Percentiles rank a stretch among this genome's conserved stretches.
These are phyloP conservation scores for Globisporangium lucens DNA, from an alignment of 352 stramenopile genomes.

Conservation along the genomic window DNA sequence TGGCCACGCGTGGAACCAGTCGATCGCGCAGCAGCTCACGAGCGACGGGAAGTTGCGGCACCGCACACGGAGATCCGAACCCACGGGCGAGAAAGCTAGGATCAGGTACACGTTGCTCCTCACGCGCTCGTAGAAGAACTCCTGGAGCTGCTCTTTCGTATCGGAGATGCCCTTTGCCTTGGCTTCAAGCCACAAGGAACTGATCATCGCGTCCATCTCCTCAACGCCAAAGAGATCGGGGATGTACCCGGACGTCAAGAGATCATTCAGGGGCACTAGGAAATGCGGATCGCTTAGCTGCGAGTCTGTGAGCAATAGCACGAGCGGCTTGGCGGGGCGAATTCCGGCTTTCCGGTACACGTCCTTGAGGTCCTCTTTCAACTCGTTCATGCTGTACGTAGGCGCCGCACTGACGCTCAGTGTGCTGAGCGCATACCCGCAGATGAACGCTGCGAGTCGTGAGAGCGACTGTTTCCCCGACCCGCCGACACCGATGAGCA, in stretches of 20 bases:
- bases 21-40: slow-evolving; percentile 68
- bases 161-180: slow-evolving; percentile 86
- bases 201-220: slow-evolving; percentile 87
- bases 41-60: slow-evolving; percentile 81
- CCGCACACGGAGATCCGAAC: slow-evolving; percentile 62
- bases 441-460: slow-evolving; percentile 89
- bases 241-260: slow-evolving; percentile 75
- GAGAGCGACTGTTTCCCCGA: slow-evolving; percentile 90
- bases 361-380: slow-evolving; percentile 89
- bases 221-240: slow-evolving; percentile 84
- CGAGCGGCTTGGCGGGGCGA: slow-evolving; percentile 79
- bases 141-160: slow-evolving; percentile 87
- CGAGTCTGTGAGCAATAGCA: slow-evolving; percentile 88
- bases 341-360: slow-evolving; percentile 87
- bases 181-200: slow-evolving; percentile 69
- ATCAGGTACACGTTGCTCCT: slow-evolving; percentile 85
- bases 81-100: slow-evolving; percentile 85
- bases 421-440: slow-evolving; percentile 62
- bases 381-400: slow-evolving; percentile 67
- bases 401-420: slow-evolving; percentile 55
- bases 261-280: slow-evolving; percentile 84
- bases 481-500: slow-evolving; percentile 84
- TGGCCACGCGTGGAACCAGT: slow-evolving; percentile 92
- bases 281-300: slow-evolving; percentile 86
- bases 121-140: slow-evolving; percentile 90